A percentile compares a stretch with the other conserved stretches of the same genome.
These are phyloP conservation scores for Colletotrichum caudatum DNA, from an alignment of 2,329 filamentous ascomycete species.

Conservation along the genomic window DNA sequence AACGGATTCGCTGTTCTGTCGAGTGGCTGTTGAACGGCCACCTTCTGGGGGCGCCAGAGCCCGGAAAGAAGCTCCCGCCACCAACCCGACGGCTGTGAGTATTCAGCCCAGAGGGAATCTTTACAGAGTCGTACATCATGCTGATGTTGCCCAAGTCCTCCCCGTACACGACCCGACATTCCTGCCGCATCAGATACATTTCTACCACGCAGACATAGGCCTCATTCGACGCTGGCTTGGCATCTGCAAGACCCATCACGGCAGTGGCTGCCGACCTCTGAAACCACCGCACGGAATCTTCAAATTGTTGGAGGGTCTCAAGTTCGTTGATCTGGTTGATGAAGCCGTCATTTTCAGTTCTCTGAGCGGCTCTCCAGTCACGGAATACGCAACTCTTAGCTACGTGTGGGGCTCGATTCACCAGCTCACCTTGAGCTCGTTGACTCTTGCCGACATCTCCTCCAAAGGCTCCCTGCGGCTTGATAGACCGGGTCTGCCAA, in stretches of 20 bases:
- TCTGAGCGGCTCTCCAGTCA: background rate
- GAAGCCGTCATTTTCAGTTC: background rate
- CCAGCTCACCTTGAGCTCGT: background rate
- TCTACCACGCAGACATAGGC: no score
- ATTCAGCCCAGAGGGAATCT: no score
- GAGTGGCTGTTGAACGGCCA: background rate
- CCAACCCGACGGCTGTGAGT: no score
- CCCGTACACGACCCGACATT: no score
- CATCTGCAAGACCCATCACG: background rate
- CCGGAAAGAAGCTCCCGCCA: no score
- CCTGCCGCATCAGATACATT: no score
- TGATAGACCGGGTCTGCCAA: background rate
- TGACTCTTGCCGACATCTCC: background rate
- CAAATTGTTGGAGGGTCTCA: background rate
- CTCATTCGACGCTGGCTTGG: background rate
- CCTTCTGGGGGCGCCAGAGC: background rate
- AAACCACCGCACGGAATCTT: background rate
- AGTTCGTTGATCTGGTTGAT: conserved; percentile 1
- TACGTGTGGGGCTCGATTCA: background rate
- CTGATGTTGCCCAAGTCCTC: no score
- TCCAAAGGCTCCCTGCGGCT: background rate
- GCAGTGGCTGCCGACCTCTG: background rate
- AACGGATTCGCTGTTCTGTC: background rate
- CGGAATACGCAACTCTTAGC: conserved; percentile 5
- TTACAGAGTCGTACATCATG: no score